Percentiles rank a stretch among this genome's conserved stretches.
phyloP scores from a whole-genome alignment of 441 rosid genomes.

The Geranium incanum region DNA sequence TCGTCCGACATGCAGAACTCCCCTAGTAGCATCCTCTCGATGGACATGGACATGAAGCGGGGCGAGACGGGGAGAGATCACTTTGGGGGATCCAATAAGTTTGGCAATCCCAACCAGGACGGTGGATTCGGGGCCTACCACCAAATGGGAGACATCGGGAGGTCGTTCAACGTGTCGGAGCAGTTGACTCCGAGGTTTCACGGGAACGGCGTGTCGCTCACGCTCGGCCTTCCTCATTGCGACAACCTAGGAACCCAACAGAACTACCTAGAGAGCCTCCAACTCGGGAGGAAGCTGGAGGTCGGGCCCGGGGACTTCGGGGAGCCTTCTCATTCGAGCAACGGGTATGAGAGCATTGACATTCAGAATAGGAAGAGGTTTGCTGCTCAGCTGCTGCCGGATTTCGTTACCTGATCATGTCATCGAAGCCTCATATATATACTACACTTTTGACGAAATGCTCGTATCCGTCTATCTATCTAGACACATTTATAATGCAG shows the following conservation, averaged over 20 bases:
- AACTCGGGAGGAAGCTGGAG: constrained; percentile 40
- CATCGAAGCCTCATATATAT: background rate
- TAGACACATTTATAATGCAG: background rate
- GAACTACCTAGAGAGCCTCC: constrained; percentile 32
- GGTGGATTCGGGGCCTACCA: constrained; percentile 31
- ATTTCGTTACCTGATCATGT: constrained; percentile 30
- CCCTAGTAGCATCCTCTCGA: constrained; percentile 31
- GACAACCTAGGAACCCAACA: constrained; percentile 37
- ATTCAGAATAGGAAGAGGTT: constrained; percentile 41
- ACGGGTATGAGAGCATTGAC: constrained; percentile 29
- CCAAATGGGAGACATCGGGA: constrained; percentile 34
- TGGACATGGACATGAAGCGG: constrained; percentile 35
- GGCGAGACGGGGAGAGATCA: constrained; percentile 22
- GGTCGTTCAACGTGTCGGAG: constrained; percentile 34
- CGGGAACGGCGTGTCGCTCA: constrained; percentile 50
- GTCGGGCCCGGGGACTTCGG: constrained; percentile 30
- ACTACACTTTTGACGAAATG: background rate
- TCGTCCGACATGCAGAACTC: constrained; percentile 26
- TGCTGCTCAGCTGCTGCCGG: constrained; percentile 35
- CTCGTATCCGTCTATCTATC: background rate
- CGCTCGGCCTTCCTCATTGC: constrained; percentile 52
- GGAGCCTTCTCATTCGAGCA: constrained; percentile 26
- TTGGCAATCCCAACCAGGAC: constrained; percentile 21
- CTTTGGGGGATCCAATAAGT: constrained; percentile 9
- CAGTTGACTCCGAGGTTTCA: constrained; percentile 33